These are phyloP conservation scores for Chimonanthus praecox DNA, from an alignment of 164 flowering plant species.

Conservation along the genomic window DNA sequence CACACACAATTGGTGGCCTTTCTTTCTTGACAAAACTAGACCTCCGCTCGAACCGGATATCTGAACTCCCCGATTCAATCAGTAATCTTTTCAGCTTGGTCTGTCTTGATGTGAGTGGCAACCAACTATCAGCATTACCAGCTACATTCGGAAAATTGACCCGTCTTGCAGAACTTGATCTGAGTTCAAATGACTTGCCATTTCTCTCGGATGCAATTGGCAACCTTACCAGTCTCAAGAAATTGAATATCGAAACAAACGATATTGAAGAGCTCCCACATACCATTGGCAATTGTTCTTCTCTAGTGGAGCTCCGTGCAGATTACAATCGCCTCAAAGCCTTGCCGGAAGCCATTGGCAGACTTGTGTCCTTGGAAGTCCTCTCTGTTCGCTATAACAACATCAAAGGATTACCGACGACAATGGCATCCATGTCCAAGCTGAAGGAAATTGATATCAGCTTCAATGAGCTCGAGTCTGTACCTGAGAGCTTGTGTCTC, in stretches of 20 bases:
- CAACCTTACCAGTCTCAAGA: slow-evolving; percentile 53
- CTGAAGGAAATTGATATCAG: slow-evolving; percentile 76
- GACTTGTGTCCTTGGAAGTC: slow-evolving; percentile 55
- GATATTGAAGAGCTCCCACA: slow-evolving; percentile 78
- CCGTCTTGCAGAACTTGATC: slow-evolving; percentile 59
- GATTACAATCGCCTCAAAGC: slow-evolving; percentile 84
- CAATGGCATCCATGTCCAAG: slow-evolving; percentile 60
- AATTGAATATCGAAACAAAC: slow-evolving; percentile 60
- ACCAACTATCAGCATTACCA: slow-evolving; percentile 57
- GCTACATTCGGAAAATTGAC: slow-evolving; percentile 43
- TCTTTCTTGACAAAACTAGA: slow-evolving; percentile 56
- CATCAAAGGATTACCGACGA: slow-evolving; percentile 71
- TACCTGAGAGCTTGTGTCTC: slow-evolving; percentile 85
- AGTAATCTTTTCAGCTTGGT: slow-evolving; percentile 60
- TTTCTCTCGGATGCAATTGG: slow-evolving; percentile 65
- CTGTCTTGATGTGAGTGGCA: slow-evolving; percentile 51
- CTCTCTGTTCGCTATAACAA: slow-evolving; percentile 72
- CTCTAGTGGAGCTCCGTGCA: slow-evolving; percentile 65
- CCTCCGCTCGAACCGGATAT: slow-evolving; percentile 58
- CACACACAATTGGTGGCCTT: slow-evolving; percentile 57
- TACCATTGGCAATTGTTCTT: slow-evolving; percentile 61
- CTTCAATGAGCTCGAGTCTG: slow-evolving; percentile 85
- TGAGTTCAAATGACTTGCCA: slow-evolving; percentile 55
- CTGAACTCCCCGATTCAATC: slow-evolving; percentile 59
- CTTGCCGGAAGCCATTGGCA: slow-evolving; percentile 88